phyloP scores from a whole-genome alignment of 2,329 filamentous ascomycete genomes.

The Xylariaceae sp. region DNA sequence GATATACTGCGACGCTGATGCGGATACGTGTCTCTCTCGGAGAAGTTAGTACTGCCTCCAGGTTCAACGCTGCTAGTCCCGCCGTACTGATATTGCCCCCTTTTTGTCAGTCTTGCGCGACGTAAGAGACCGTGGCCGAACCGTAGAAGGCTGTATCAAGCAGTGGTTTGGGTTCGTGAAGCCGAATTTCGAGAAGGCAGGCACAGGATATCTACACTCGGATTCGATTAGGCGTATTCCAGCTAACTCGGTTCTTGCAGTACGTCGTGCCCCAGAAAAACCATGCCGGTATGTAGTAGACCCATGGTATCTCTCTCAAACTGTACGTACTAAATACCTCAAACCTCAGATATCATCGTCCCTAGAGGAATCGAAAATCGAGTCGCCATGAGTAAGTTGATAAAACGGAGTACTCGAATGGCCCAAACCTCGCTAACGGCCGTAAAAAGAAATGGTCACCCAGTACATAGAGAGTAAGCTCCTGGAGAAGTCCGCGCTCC shows the following conservation, averaged over 20 bases:
- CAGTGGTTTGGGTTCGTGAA: conserved; percentile 98
- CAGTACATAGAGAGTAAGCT: conserved; percentile 88
- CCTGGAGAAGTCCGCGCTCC: conserved; percentile 75
- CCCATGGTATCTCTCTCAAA: not conserved
- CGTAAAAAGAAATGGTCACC: conserved; percentile 70
- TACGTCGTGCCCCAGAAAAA: conserved; percentile 89
- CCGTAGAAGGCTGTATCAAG: conserved; percentile 93
- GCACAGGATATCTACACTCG: not conserved
- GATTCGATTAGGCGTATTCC: not conserved
- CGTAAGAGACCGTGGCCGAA: conserved; percentile 79
- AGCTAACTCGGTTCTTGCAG: conserved; percentile 32
- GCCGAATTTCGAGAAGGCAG: conserved; percentile 80
- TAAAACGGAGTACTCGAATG: not conserved
- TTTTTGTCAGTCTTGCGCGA: conserved; percentile 66
- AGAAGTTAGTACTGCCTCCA: conserved; percentile 56
- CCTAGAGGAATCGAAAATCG: conserved; percentile 91
- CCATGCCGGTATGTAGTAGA: conserved; percentile 57
- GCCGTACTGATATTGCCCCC: conserved; percentile 4
- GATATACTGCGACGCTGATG: conserved; percentile 96
- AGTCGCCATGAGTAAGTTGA: conserved; percentile 69
- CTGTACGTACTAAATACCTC: conserved; percentile 14
- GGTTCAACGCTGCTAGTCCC: not conserved
- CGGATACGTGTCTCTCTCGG: conserved; percentile 85
- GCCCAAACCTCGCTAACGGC: conserved; percentile 8
- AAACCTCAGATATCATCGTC: conserved; percentile 71